Base-by-base conservation (phyloP, 208 protist species). In the Crithidia sp. region DNA sequence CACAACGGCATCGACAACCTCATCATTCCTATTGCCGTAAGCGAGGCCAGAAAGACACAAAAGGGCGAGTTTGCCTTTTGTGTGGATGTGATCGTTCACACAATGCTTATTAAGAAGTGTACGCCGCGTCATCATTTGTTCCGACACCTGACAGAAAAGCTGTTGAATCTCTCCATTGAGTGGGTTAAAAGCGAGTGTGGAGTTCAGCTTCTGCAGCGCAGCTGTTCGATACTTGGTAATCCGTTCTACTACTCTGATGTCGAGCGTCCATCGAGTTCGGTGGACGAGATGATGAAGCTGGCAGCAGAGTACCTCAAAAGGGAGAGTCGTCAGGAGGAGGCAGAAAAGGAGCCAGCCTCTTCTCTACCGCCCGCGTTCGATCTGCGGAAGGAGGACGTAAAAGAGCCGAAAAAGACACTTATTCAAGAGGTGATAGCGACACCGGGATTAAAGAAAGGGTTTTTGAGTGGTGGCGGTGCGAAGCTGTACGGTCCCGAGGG, bases 11-110 rank as follows among this genome's bases (percentile, higher is more conserved):
- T 96, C 2, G 92, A 96, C 73, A 95, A 96, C 72, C 77, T 96
- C 5, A 86, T 96, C 66, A 77, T 96, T 54, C 92, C 92, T 17
- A 95, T 96, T 62, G 89, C 88, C 36, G 90, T 96, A 13, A 83
- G 87, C 14, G 60, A 83, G 37, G 81, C 88, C 0, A 74, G 57
- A 37, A 19, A 19, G 4, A 61, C 54, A 10, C 36, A 43, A 39
- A 44, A 63, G 13, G 64, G 53, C 8, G 74, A 83, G 8, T 84
- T 81, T 73, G 39, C 57, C 16, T 92, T 82, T 61, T 78, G 67
- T 37, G 74, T 95, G 14, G 87, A 97, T 71, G 92, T 97, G 16
- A 85, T 95, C 13, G 82, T 97, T n/a, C 90, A 95, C 74, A 74
- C 81, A 12, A 71, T 77, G n/a, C 56, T 97, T 5, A 88, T 83